Percentiles rank a stretch among this genome's conserved stretches.
These are phyloP conservation scores for Mycena vulgaris DNA, from an alignment of 768 basidiomycete genomes.

Conservation along the genomic window DNA sequence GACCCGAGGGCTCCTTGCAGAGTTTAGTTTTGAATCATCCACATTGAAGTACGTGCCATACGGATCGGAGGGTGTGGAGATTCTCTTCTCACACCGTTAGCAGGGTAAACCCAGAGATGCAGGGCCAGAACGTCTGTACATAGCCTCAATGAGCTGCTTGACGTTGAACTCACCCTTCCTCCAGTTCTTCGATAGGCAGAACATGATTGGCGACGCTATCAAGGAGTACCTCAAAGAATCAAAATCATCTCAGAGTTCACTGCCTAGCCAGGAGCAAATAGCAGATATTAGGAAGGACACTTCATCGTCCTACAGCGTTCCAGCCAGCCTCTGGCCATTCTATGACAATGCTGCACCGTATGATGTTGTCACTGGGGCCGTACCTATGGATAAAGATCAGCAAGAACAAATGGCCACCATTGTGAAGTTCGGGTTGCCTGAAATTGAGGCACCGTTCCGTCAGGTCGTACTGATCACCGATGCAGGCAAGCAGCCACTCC, in stretches of 20 bases:
- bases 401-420: not conserved
- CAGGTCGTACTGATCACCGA: constrained; percentile 13
- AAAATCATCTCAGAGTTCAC: not conserved
- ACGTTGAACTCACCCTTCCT: not conserved
- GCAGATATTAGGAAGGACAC: not conserved
- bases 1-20: not conserved
- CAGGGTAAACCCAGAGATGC: not conserved
- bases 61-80: not conserved
- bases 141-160: not conserved
- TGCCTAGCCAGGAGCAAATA: not conserved
- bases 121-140: not conserved
- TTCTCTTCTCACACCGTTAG: not conserved
- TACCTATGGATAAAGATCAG: not conserved
- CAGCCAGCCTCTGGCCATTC: not conserved
- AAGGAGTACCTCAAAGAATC: not conserved
- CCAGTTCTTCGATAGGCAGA: not conserved
- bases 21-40: not conserved
- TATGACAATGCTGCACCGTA: not conserved
- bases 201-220: not conserved
- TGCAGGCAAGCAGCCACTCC: not conserved
- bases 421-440: not conserved
- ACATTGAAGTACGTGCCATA: not conserved
- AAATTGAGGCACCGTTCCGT: constrained; percentile 2
- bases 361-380: constrained; percentile 1
- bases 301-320: not conserved